Evolutionary conservation across 192 early-diverging fungal genomes (phyloP), one percentile per base, ranked within the genome.

Genomic region (Phlyctochytrium bullatum): DNA sequence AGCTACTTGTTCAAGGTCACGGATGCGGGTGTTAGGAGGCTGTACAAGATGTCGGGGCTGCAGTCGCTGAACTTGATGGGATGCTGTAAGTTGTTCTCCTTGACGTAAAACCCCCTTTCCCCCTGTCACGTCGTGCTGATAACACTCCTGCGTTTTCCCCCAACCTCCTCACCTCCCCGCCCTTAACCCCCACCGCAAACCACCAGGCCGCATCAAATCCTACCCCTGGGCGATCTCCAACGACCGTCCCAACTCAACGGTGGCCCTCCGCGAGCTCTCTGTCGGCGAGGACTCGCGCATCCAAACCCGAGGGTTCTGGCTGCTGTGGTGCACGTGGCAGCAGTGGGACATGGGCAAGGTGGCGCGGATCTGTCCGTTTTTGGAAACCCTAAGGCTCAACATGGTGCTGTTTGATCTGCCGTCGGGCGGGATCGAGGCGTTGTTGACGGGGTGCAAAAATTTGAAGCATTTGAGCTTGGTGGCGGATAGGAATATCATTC

Each of bases 231-330:
- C 80, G 20, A 51, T 74, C 6, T 34, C 52, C 10, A 69, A 78
- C 58, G 64, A 35, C 3, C 28, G 50, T 27, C 63, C 62, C 23
- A 69, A 51, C 1, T 36, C 33, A 17, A 61, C 68, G 25, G 64
- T 76, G 2, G 69, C 68, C 24, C 29, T 81, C 14, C 30, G 65
- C 23, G 80, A 81, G 34, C 34, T 81, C 3, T 61, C 65, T 24
- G 59, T 81, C 29, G 80, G 80, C 6, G 80, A 81, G 67, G 80
- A 81, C 59, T 78, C 80, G 16, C 67, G 80, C 28, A 78, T 81
- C 40, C 80, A 81, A 63, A 78, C 76, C 2, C 53, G 75, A 6
- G 80, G 80, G 24, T 78, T 81, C 52, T 81, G 80, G 80, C 60
- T 81, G 2, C 71, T 81, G 4, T 81, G 80, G 80, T 81, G 76